Base-by-base conservation (phyloP, 257 asterid species). In the Knoxia roxburghii region DNA sequence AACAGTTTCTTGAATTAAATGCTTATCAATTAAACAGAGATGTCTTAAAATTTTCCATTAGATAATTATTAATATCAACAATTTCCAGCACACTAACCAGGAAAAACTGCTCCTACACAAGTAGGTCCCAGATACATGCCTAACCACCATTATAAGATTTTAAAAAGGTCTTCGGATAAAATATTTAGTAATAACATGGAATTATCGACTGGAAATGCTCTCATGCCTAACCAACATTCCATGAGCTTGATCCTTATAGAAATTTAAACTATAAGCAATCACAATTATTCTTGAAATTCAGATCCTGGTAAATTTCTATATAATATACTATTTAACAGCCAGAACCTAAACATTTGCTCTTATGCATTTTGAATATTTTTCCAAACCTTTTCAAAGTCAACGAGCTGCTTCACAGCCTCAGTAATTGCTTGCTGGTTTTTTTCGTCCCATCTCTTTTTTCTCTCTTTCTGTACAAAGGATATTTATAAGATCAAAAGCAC, bases 341-440 rank as follows among this genome's bases (percentile, higher is more conserved):
- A 20, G 15, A 20, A 37, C 35, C 63, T 37, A 51, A 71, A 39
- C 30, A 15, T 11, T 67, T 18, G 43, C 32, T 1, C 26, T 70
- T 33, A 17, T 39, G 61, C 57, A n/a, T n/a, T n/a, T n/a, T n/a
- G n/a, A n/a, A n/a, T n/a, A n/a, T n/a, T n/a, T n/a, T n/a, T n/a
- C n/a, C 23, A 21, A 56, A 73, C 99, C 95, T 86, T 86, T 68
- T 93, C 97, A 74, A 88, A 90, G 64, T 84, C 88, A 71, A 82
- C 95, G 64, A 93, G 92, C 75, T 90, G 88, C 85, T 90, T 86
- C 71, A 93, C 89, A 73, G 96, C 92, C 75, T 73, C 88, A 56
- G 96, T 91, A 40, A 90, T 79, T 73, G 99, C 95, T 85, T 84
- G 91, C 83, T 93, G 97, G 68, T 86, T 86, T 74, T 84, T 84